These are phyloP conservation scores for Sporothrix inflata DNA, from an alignment of 2,329 filamentous ascomycete species.

Conservation along the genomic window DNA sequence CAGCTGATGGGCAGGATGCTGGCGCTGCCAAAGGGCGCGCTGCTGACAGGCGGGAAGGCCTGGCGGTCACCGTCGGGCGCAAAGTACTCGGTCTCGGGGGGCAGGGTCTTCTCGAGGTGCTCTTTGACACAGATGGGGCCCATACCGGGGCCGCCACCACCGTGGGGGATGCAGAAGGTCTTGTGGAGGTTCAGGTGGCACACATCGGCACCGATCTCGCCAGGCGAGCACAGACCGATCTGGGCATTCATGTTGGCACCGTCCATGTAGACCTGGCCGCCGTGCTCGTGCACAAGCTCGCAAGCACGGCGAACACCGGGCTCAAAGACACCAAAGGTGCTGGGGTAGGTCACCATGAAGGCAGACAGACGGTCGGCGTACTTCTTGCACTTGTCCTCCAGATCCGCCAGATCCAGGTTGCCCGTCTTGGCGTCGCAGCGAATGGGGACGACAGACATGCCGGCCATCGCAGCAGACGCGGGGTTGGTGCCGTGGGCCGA, in stretches of 20 bases:
- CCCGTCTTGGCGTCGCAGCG: conserved; percentile 88
- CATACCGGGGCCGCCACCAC: conserved; percentile 89
- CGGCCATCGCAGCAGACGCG: conserved; percentile 91
- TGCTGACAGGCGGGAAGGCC: conserved; percentile 65
- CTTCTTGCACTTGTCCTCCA: conserved; percentile 86
- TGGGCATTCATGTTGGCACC: conserved; percentile 99
- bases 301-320: conserved; percentile 84
- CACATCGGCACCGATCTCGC: conserved; percentile 93
- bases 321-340: conserved; percentile 94
- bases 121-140: conserved; percentile 90
- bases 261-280: conserved; percentile 97
- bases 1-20: conserved; percentile 93
- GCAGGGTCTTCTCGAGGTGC: conserved; percentile 76
- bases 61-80: conserved; percentile 1
- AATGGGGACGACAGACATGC: conserved; percentile 89
- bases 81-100: conserved; percentile 44
- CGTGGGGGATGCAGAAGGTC: conserved; percentile 98
- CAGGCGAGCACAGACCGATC: conserved; percentile 91
- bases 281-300: conserved; percentile 80
- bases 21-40: conserved; percentile 83
- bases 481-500: conserved; percentile 97
- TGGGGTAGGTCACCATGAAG: conserved; percentile 97
- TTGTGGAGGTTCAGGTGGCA: conserved; percentile 98
- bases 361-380: conserved; percentile 83
- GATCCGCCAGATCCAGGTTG: conserved; percentile 84